A percentile compares a stretch with the other conserved stretches of the same genome.
phyloP scores from a whole-genome alignment of 2,329 filamentous ascomycete species.

The Phaeosphaeriaceae sp. region DNA sequence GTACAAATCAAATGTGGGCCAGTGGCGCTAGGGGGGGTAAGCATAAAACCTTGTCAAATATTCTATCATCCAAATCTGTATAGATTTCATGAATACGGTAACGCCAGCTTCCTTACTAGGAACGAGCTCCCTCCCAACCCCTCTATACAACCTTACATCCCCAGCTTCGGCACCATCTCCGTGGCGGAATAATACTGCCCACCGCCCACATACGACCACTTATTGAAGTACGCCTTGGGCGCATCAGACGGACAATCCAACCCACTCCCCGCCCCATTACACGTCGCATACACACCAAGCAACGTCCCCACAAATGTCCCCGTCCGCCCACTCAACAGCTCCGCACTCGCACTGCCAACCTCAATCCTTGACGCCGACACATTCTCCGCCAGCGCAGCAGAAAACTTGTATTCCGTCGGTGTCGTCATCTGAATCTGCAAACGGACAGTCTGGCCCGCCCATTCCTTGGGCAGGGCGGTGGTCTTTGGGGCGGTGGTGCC shows the following conservation, averaged over 20 bases:
- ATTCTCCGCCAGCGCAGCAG: background rate
- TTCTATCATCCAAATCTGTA: no score
- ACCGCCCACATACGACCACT: conserved; percentile 53
- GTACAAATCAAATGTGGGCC: no score
- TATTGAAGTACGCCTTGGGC: conserved; percentile 55
- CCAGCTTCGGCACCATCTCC: background rate
- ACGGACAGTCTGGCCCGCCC: conserved; percentile 8
- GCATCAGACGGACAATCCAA: conserved; percentile 25
- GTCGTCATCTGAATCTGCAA: conserved; percentile 41
- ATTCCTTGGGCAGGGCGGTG: background rate
- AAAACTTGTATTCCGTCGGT: conserved; percentile 2
- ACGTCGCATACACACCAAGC: conserved; percentile 60
- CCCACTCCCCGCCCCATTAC: conserved; percentile 52
- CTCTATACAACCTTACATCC: no score
- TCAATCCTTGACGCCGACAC: background rate
- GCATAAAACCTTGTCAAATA: no score
- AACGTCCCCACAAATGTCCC: conserved; percentile 51
- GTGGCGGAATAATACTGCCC: conserved; percentile 5
- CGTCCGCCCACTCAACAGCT: conserved; percentile 10
- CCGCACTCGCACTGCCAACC: conserved; percentile 14
- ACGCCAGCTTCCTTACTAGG: no score
- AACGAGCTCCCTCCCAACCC: no score
- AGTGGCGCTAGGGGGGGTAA: no score
- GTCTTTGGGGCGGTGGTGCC: conserved; percentile 36
- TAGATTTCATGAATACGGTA: no score